These are phyloP conservation scores for Annulohypoxylon nitens DNA, from an alignment of 495 filamentous ascomycete genomes.

Conservation along the genomic window DNA sequence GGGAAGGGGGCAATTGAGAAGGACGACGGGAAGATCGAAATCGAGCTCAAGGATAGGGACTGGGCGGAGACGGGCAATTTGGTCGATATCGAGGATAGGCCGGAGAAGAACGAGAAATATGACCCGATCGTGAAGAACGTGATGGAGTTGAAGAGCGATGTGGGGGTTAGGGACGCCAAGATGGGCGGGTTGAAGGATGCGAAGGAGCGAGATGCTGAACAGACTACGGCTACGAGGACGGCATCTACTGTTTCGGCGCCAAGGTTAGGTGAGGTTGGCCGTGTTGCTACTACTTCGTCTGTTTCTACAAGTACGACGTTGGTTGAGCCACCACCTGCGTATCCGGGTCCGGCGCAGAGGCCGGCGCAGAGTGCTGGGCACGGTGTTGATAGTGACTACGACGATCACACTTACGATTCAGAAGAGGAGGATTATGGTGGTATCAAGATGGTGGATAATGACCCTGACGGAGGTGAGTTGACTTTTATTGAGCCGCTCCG, in stretches of 20 bases:
- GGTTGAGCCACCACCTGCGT: slow-evolving; percentile 23
- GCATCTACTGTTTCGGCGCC: neutral
- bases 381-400: slow-evolving; percentile 53
- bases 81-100: slow-evolving; percentile 66
- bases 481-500: slow-evolving; percentile 51
- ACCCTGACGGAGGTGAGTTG: slow-evolving; percentile 54
- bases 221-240: neutral
- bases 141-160: slow-evolving; percentile 62
- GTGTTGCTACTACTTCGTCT: neutral
- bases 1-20: slow-evolving; percentile 65
- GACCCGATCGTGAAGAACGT: slow-evolving; percentile 52
- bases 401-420: slow-evolving; percentile 58
- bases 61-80: slow-evolving; percentile 49
- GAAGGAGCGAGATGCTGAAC: neutral
- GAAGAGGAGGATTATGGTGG: slow-evolving; percentile 59
- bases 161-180: slow-evolving; percentile 57
- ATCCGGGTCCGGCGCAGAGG: slow-evolving; percentile 11
- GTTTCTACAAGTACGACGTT: slow-evolving; percentile 8
- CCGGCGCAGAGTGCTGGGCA: slow-evolving; percentile 41
- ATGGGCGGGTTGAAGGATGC: slow-evolving; percentile 33
- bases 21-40: slow-evolving; percentile 68
- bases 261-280: slow-evolving; percentile 3
- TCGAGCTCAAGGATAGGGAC: slow-evolving; percentile 52
- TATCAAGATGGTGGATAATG: slow-evolving; percentile 67
- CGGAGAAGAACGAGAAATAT: slow-evolving; percentile 51